phyloP scores from a whole-genome alignment of 164 flowering plant genomes.

The Liquidambar formosana region DNA sequence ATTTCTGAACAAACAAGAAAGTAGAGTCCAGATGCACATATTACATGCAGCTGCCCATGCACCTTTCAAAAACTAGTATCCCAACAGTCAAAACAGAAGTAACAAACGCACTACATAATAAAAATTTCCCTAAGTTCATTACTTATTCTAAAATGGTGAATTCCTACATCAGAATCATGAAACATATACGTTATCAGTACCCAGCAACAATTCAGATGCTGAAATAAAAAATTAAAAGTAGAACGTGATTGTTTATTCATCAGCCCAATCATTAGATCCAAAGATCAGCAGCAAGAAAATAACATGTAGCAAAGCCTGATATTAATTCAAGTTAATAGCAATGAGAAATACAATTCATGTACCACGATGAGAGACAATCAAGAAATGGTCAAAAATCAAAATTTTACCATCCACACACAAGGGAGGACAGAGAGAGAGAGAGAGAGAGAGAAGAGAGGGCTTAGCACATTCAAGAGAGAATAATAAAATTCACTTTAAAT shows the following conservation, averaged over 20 bases:
- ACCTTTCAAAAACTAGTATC: no score
- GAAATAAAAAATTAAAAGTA: neutral
- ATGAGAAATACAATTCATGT: neutral
- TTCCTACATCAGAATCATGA: neutral
- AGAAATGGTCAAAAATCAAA: neutral
- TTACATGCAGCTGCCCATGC: no score
- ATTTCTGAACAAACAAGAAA: neutral
- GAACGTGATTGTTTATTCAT: neutral
- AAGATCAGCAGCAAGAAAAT: neutral
- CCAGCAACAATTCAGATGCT: neutral
- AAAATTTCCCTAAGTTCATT: neutral
- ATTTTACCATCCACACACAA: neutral
- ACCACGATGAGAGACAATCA: neutral
- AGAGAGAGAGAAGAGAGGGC: neutral
- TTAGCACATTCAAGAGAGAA: neutral
- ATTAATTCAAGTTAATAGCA: neutral
- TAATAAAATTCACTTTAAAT: neutral
- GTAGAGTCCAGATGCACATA: neutral
- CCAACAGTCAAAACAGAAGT: no score
- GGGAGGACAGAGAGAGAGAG: neutral
- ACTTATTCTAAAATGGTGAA: neutral
- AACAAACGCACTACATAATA: neutral
- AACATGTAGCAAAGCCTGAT: neutral
- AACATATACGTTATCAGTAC: neutral
- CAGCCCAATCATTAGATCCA: no score